Conservation (phyloP, 192 early-diverging fungal species). For the Backusella tuberculispora region DNA sequence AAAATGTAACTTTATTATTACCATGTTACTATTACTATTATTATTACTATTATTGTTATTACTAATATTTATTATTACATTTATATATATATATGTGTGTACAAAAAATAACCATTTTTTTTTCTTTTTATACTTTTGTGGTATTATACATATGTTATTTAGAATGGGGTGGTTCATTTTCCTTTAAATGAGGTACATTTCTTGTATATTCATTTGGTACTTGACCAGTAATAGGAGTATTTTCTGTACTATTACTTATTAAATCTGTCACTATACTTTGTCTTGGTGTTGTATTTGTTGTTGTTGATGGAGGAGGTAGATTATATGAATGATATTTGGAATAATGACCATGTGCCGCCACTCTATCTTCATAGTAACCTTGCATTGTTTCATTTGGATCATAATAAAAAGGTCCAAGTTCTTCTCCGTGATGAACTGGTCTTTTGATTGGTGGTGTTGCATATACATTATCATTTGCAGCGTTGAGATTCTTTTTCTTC, state of each 20-base stretch:
- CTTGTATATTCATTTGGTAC: not conserved
- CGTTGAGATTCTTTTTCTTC: not conserved
- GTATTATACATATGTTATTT: not conserved
- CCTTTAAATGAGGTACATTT: conserved; percentile 11
- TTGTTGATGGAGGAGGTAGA: not conserved
- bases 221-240: not conserved
- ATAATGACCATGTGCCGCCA: not conserved
- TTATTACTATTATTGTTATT: too few relatives aligned
- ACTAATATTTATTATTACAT: not conserved
- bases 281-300: not conserved
- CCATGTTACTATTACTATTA: not conserved
- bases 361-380: not conserved
- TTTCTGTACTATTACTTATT: not conserved
- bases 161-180: not conserved
- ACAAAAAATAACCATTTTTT: not conserved
- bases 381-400: not conserved
- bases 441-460: not conserved
- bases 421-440: not conserved
- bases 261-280: not conserved
- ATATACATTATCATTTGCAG: not conserved
- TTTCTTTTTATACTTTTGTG: not conserved
- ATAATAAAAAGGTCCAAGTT: conserved; percentile 3
- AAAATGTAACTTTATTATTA: not conserved
- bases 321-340: not conserved
- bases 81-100: not conserved